These are phyloP conservation scores for Rubia yunnanensis DNA, from an alignment of 257 asterid species.

Conservation along the genomic window DNA sequence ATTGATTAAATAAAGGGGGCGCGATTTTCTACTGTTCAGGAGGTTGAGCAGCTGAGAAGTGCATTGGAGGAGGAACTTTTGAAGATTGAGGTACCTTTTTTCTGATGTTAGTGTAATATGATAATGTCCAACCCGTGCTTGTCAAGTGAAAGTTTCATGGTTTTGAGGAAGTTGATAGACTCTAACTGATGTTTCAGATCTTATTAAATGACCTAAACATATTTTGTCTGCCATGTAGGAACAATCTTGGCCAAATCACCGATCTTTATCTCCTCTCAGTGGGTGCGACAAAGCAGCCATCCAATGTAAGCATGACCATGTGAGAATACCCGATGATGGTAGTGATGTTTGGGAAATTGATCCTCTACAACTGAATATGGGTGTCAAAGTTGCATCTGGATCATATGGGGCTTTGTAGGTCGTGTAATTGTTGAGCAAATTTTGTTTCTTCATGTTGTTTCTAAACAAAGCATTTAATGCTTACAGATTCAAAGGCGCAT, in stretches of 20 bases:
- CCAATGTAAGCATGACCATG: constrained; percentile 34
- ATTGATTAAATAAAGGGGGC: neutral
- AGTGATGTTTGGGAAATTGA: constrained; percentile 49
- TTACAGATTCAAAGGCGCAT: constrained; percentile 76
- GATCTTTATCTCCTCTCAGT: constrained; percentile 17
- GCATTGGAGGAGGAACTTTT: constrained; percentile 54
- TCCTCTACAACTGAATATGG: constrained; percentile 31
- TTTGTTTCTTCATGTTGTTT: constrained; percentile 15
- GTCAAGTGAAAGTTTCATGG: no score
- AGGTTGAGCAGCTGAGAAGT: constrained; percentile 68
- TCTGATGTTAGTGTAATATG: constrained; percentile 1
- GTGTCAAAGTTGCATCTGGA: constrained; percentile 38
- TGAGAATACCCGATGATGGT: constrained; percentile 41
- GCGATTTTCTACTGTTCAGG: constrained; percentile 38
- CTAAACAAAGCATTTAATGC: constrained; percentile 11
- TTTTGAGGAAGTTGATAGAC: no score
- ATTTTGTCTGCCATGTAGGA: constrained; percentile 23
- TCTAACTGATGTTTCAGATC: neutral
- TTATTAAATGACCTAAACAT: neutral
- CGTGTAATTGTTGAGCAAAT: neutral
- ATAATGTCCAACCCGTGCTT: no score
- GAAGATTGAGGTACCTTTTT: constrained; percentile 63
- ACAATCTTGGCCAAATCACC: constrained; percentile 26
- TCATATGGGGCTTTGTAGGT: constrained; percentile 48
- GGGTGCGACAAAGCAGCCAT: constrained; percentile 18